phyloP scores from a whole-genome alignment of 352 stramenopile genomes.

The Phytophthora crassamura region DNA sequence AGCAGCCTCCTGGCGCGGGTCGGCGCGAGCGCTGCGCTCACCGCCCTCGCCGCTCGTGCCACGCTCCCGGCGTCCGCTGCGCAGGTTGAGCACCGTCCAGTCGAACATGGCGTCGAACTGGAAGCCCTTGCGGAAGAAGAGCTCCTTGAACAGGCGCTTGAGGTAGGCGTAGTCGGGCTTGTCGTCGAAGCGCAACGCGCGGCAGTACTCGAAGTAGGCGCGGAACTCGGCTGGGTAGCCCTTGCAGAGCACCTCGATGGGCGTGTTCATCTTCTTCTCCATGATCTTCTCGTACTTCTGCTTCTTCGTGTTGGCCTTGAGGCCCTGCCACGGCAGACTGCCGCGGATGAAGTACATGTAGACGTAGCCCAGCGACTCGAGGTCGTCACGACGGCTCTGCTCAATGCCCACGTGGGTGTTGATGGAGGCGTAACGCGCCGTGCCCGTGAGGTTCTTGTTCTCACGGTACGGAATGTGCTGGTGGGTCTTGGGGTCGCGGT shows the following conservation, averaged over 20 bases:
- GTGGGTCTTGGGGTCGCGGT: constrained; percentile 89
- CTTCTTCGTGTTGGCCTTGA: constrained; percentile 96
- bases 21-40: constrained; percentile 67
- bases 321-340: constrained; percentile 97
- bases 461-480: constrained; percentile 93
- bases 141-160: constrained; percentile 98
- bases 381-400: constrained; percentile 97
- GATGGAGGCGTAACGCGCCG: constrained; percentile 97
- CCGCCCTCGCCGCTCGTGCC: constrained; percentile 60
- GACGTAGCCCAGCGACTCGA: constrained; percentile 97
- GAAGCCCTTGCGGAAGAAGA: constrained; percentile 99
- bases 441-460: constrained; percentile 95
- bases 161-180: constrained; percentile 91
- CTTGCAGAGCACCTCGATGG: constrained; percentile 93
- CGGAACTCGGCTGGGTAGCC: constrained; percentile 97
- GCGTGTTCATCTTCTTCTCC: constrained; percentile 98
- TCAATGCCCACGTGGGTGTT: constrained; percentile 99
- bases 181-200: constrained; percentile 87
- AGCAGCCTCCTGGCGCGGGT: constrained; percentile 57
- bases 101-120: constrained; percentile 99
- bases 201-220: constrained; percentile 96
- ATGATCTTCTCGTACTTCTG: constrained; percentile 99
- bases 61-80: constrained; percentile 70
- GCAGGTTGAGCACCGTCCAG: constrained; percentile 96
- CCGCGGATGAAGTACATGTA: constrained; percentile 96